A percentile compares a stretch with the other conserved stretches of the same genome.
These are phyloP conservation scores for Geranium incanum DNA, from an alignment of 441 rosid species.

Conservation along the genomic window DNA sequence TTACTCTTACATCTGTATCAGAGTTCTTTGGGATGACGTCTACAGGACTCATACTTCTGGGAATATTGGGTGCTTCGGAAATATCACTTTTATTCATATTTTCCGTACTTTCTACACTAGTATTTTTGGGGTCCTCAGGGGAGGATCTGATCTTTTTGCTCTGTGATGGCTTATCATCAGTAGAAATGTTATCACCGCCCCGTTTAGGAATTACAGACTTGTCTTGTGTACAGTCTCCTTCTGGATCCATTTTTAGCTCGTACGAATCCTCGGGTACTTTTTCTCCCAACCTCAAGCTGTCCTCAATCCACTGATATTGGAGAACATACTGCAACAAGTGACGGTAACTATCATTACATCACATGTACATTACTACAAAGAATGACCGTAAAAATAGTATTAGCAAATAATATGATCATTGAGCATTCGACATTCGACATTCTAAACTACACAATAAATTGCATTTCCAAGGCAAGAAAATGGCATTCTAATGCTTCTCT, in stretches of 20 bases:
- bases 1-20: conserved; percentile 42
- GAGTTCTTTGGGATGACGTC: conserved; percentile 28
- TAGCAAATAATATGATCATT: not conserved
- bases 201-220: conserved; percentile 25
- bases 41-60: conserved; percentile 29
- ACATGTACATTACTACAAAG: not conserved
- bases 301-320: conserved; percentile 76
- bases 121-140: conserved; percentile 21
- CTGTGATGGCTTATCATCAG: conserved; percentile 30
- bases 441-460: not conserved
- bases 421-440: not conserved
- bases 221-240: conserved; percentile 22
- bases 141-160: conserved; percentile 36
- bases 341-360: conserved; percentile 1
- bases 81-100: conserved; percentile 17
- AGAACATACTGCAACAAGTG: conserved; percentile 46
- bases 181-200: conserved; percentile 21
- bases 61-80: conserved; percentile 27
- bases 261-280: conserved; percentile 64
- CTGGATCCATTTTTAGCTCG: conserved; percentile 31
- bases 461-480: no score
- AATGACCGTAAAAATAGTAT: not conserved
- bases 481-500: no score
- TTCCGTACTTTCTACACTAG: conserved; percentile 19
- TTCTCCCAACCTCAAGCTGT: conserved; percentile 57